phyloP scores from a whole-genome alignment of 1,139 yeast species.

The Blastobotrys buckinghamii region DNA sequence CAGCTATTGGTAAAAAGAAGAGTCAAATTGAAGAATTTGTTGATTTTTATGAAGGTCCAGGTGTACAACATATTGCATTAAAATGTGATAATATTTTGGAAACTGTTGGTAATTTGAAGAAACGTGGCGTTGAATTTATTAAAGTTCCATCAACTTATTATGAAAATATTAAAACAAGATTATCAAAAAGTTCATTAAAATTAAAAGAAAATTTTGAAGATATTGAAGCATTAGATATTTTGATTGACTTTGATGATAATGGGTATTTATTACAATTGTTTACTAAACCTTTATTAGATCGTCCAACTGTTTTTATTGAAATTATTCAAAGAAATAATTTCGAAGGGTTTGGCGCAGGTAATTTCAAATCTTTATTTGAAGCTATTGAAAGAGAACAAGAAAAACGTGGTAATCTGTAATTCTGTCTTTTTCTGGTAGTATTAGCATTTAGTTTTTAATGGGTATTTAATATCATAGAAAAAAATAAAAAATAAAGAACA shows the following conservation, averaged over 20 bases:
- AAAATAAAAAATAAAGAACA: conserved; percentile 1
- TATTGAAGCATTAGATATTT: conserved; percentile 45
- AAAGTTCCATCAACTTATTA: conserved; percentile 54
- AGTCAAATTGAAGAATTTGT: conserved; percentile 81
- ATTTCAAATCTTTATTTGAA: conserved; percentile 74
- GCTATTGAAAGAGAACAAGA: conserved; percentile 57
- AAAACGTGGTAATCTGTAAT: conserved; percentile 32
- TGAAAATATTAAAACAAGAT: conserved; percentile 39
- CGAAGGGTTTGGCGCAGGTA: conserved; percentile 84
- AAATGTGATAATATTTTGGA: conserved; percentile 53
- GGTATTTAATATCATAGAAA: background rate
- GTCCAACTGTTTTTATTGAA: conserved; percentile 79
- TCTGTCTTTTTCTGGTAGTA: too few species aligned
- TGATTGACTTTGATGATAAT: conserved; percentile 67
- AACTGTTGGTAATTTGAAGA: conserved; percentile 48
- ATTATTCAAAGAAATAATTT: conserved; percentile 74
- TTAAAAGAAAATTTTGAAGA: conserved; percentile 46
- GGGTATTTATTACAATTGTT: conserved; percentile 75
- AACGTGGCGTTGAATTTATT: conserved; percentile 68
- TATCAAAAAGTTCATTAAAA: conserved; percentile 37
- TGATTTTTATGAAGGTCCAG: conserved; percentile 71
- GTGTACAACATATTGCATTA: conserved; percentile 77
- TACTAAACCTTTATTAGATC: conserved; percentile 66
- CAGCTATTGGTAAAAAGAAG: conserved; percentile 57
- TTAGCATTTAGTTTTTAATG: background rate